Base-by-base conservation (phyloP, 495 filamentous ascomycete species). In the Penicillium angulare region DNA sequence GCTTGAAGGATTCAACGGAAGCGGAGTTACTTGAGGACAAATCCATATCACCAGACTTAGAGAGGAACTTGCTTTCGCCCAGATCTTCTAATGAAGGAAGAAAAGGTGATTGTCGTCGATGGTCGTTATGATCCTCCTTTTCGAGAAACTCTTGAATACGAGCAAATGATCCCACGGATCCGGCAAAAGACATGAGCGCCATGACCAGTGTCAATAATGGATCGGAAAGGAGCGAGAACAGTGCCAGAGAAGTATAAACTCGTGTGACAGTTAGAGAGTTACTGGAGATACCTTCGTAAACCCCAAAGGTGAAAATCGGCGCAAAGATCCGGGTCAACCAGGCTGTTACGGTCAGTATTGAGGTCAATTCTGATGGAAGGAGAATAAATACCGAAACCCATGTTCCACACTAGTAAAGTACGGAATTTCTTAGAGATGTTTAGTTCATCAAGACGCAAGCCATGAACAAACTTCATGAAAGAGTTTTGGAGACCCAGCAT, bases 81-180 rank as follows among this genome's bases (percentile, higher is more conserved):
- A 62, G 42, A 44, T 60, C 34, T 21, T 64, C 51, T 0, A 63
- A 43, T 7, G 52, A 60, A 7, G 59, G 46, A n/a, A 61, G 55
- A 1, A 43, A 27, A 26, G 51, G 50, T 0, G 63, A 33, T 13
- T 62, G 60, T 13, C 60, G 33, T 41, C 67, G 57, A 7, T 50
- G 46, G 43, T 78, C 72, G 5, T 54, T 12, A 50, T 74, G 71
- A 5, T 65, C 52, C 21, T 68, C 67, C 12, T 75, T 74, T 10
- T 76, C 63, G 12, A 86, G 59, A 52, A 83, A 87, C 4, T 71
- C 62, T 47, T 86, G 81, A 16, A 87, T 83, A 3, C 84, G 73
- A 20, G 63, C 57, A 41, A 86, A 78, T 41, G 81, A 84, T 6
- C 81, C 81, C 3, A 81, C 58, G 0, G 77, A 79, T 1, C 76